phyloP scores from a whole-genome alignment of 495 filamentous ascomycete genomes.

The Acidomyces sp. region DNA sequence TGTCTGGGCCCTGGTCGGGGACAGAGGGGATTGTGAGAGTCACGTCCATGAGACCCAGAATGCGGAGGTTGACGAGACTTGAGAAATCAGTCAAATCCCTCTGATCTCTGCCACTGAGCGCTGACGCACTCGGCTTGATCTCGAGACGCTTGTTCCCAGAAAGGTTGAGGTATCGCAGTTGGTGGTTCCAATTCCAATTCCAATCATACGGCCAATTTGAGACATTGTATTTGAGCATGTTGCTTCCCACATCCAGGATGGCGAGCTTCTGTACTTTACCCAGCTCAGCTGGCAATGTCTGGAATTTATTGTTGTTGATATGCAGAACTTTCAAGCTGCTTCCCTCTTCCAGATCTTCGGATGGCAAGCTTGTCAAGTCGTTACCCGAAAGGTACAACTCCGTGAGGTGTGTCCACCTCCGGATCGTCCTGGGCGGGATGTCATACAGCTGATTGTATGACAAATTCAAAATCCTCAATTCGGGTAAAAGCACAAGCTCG shows the following conservation, averaged over 20 bases:
- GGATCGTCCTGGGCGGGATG: constrained; percentile 74
- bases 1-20: constrained; percentile 88
- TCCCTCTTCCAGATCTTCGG: constrained; percentile 85
- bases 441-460: constrained; percentile 92
- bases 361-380: constrained; percentile 77
- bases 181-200: constrained; percentile 99
- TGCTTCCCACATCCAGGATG: constrained; percentile 88
- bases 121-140: constrained; percentile 65
- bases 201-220: constrained; percentile 99
- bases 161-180: constrained; percentile 87
- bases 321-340: constrained; percentile 77
- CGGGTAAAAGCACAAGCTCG: constrained; percentile 66
- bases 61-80: constrained; percentile 67
- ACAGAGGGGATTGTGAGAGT: constrained; percentile 85
- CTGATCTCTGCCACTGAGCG: constrained; percentile 36
- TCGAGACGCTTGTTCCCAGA: constrained; percentile 95
- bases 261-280: constrained; percentile 84
- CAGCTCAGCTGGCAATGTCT: constrained; percentile 87
- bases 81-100: constrained; percentile 86
- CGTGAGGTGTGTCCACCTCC: constrained; percentile 71
- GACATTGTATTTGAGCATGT: constrained; percentile 96
- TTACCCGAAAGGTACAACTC: constrained; percentile 96
- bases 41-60: constrained; percentile 95
- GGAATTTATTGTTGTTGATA: constrained; percentile 96
- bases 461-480: constrained; percentile 79